phyloP scores from a whole-genome alignment of 495 filamentous ascomycete species.

The Neurospora hispaniola region DNA sequence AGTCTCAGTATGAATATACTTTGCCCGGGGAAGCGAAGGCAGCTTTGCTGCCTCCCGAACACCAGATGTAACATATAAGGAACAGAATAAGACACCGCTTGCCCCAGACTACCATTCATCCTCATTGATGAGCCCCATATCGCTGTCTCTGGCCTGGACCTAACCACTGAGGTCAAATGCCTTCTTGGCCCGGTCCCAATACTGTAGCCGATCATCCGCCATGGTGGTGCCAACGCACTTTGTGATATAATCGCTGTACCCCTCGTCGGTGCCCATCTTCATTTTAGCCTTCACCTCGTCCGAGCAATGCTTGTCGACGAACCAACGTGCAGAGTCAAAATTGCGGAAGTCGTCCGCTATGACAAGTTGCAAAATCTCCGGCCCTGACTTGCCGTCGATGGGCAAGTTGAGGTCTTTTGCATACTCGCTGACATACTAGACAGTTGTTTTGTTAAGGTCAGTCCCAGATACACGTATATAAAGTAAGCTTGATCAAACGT shows the following conservation, averaged over 20 bases:
- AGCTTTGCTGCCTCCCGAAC: no score
- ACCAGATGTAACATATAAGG: not conserved
- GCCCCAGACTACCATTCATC: not conserved
- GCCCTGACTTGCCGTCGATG: not conserved
- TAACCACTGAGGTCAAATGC: conserved; percentile 27
- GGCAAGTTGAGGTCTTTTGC: not conserved
- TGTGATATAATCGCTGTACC: conserved; percentile 51
- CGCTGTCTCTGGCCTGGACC: not conserved
- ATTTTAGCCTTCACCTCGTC: conserved; percentile 34
- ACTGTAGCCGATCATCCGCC: conserved; percentile 38
- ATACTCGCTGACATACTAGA: not conserved
- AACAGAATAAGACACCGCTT: not conserved
- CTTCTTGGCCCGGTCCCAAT: conserved; percentile 43
- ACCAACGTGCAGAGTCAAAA: conserved; percentile 72
- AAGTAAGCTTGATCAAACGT: not conserved
- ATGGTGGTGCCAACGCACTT: conserved; percentile 49
- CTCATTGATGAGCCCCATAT: not conserved
- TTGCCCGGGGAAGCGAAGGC: not conserved
- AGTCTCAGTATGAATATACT: not conserved
- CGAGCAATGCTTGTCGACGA: conserved; percentile 53
- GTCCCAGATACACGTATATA: not conserved
- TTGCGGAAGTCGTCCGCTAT: conserved; percentile 31
- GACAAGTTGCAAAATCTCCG: not conserved
- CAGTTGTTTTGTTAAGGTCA: not conserved
- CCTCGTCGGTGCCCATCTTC: conserved; percentile 39